Evolutionary conservation across 2,329 filamentous ascomycete species (phyloP), one percentile per base, ranked within the genome.

Genomic region (Neospermospora avenae): DNA sequence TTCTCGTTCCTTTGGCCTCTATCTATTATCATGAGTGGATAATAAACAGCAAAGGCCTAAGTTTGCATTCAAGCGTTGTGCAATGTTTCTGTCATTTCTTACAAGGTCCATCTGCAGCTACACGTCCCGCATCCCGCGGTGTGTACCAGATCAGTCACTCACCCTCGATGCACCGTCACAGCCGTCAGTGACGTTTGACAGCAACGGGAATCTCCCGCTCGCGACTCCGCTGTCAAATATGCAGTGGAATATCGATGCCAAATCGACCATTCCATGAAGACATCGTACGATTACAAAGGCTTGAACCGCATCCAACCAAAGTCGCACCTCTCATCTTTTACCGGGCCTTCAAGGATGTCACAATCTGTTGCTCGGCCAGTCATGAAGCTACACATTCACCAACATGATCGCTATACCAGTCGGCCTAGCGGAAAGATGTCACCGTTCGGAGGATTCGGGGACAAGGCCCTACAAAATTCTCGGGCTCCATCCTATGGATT

Each of bases 151-250:
- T 54, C 35, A 54, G 51, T 54, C 51, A 54, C 20, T 54, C 51
- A 39, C 39, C 35, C 14, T 54, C n/a, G 51, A 54, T 37, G 48
- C n/a, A 42, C 39, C 34, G 37, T 42, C 24, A 54, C 37, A 55
- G 41, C 28, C 25, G 22, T 55, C 20, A 31, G n/a, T 22, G 53
- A 42, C 53, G 53, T 31, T 55, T 28, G 39, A 41, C 42, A 57
- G 20, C 44, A 49, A 57, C 55, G 42, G 55, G 55, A 57, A 11
- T 14, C 28, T 57, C 55, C 55, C 55, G 44, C 55, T 44, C 55
- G 55, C 55, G 31, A 22, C 44, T 49, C 55, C 55, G 56, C 45
- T 58, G 56, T 58, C 54, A 60, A 53, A 58, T 25, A 37, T 58
- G 46, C 56, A 58, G 56, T 58, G 39, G 8, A 4, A 58, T 37